Evolutionary conservation across 2,329 filamentous ascomycete genomes (phyloP).

Genomic region (Chrysosporium keratinophilum): DNA sequence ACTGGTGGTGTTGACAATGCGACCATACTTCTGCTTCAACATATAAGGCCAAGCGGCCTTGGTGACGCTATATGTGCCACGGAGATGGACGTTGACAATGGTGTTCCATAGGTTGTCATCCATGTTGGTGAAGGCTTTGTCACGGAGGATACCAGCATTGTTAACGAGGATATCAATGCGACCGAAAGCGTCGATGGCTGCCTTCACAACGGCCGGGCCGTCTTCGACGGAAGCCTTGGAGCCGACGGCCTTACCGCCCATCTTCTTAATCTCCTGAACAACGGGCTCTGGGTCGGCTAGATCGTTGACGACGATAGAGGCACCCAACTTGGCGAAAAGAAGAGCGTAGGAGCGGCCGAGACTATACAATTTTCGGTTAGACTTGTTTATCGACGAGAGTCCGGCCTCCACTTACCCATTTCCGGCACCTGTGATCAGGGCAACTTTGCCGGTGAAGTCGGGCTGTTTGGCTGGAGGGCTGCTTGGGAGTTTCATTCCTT

Average conservation of each 20-base stretch:
- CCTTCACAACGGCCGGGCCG: conserved; percentile 82
- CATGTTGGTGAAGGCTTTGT: conserved; percentile 98
- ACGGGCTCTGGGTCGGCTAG: conserved; percentile 83
- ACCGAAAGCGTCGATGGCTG: conserved; percentile 84
- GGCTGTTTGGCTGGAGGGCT: conserved; percentile 63
- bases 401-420: conserved; percentile 48
- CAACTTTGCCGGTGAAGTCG: conserved; percentile 75
- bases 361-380: conserved; percentile 33
- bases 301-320: conserved; percentile 88
- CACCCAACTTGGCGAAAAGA: conserved; percentile 74
- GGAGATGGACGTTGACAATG: conserved; percentile 82
- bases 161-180: conserved; percentile 93
- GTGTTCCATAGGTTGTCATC: conserved; percentile 86
- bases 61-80: conserved; percentile 90
- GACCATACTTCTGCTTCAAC: conserved; percentile 97
- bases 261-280: conserved; percentile 82
- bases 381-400: conserved; percentile 20
- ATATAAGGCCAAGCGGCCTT: conserved; percentile 98
- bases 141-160: conserved; percentile 93
- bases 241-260: conserved; percentile 79
- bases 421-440: conserved; percentile 76
- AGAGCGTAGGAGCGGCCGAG: conserved; percentile 86
- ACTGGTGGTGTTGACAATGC: conserved; percentile 91
- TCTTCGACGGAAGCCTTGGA: conserved; percentile 92
- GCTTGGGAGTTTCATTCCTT: conserved; percentile 65